Conservation (phyloP, 106 monocot species). For the Gastrodia elata region DNA sequence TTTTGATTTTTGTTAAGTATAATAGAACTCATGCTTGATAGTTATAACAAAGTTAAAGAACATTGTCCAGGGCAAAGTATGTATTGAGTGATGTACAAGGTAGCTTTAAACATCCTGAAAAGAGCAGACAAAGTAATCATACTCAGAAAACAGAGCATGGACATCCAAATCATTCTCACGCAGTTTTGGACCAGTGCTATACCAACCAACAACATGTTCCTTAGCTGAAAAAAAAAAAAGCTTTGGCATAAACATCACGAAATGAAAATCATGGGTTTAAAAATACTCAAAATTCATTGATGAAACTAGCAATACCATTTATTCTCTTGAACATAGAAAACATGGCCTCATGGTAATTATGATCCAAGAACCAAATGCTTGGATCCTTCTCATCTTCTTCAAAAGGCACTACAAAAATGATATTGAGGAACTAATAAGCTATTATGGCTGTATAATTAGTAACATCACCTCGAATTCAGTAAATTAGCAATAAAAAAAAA, state of each 20-base stretch:
- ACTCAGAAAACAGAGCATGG: constrained; percentile 89
- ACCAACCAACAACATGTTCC: constrained; percentile 99
- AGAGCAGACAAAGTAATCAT: constrained; percentile 14
- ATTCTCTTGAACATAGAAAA: constrained; percentile 99
- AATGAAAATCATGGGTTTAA: not conserved
- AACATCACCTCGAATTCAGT: not conserved
- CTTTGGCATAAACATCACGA: constrained; percentile 3
- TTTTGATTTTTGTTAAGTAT: not conserved
- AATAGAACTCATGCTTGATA: not conserved
- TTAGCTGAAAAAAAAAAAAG: constrained; percentile 45
- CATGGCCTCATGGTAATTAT: constrained; percentile 98
- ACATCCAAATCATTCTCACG: constrained; percentile 92
- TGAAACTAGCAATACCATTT: constrained; percentile 46
- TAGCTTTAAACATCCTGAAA: not conserved
- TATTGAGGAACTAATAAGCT: not conserved
- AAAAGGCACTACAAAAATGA: constrained; percentile 70
- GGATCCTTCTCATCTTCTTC: constrained; percentile 98
- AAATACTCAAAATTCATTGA: not conserved
- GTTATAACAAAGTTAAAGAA: not conserved
- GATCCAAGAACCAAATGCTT: constrained; percentile 98
- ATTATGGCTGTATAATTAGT: not conserved
- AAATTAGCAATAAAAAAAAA: not conserved
- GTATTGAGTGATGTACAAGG: not conserved
- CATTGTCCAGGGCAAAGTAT: not conserved
- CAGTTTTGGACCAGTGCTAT: constrained; percentile 95